A percentile compares a stretch with the other conserved stretches of the same genome.
Conservation (phyloP, 2,329 filamentous ascomycete species). For the Ascochyta viciae-villosae region DNA sequence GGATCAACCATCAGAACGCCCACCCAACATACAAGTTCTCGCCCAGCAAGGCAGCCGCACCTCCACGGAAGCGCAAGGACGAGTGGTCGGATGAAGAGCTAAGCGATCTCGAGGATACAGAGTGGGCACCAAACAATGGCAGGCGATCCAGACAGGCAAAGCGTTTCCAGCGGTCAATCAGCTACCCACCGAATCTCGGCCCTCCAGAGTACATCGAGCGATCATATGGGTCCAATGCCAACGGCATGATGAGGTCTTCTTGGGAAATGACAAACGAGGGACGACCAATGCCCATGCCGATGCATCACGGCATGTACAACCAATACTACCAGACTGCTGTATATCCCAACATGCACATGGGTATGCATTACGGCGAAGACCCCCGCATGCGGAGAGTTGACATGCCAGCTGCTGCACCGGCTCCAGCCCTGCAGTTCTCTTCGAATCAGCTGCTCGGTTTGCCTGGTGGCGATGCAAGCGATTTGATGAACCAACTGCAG, state of each 20-base stretch:
- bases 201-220: conserved; percentile 36
- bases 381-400: conserved; percentile 54
- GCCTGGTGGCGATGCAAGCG: conserved; percentile 49
- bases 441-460: conserved; percentile 47
- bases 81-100: conserved; percentile 48
- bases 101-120: conserved; percentile 53
- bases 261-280: conserved; percentile 63
- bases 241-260: conserved; percentile 54
- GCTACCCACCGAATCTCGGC: conserved; percentile 35
- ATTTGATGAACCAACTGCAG: conserved; percentile 46
- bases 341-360: conserved; percentile 49
- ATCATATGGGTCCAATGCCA: conserved; percentile 36
- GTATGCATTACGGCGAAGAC: conserved; percentile 38
- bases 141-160: conserved; percentile 32
- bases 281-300: conserved; percentile 54
- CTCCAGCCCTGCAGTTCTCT: conserved; percentile 37
- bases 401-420: conserved; percentile 21
- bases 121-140: conserved; percentile 45
- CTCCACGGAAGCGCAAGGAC: conserved; percentile 58
- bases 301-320: conserved; percentile 51
- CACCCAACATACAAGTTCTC: conserved; percentile 95
- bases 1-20: conserved; percentile 81
- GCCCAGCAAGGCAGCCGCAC: conserved; percentile 70
- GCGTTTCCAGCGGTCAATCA: conserved; percentile 34
- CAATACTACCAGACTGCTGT: conserved; percentile 61